These are phyloP conservation scores for Rhypophila decipiens DNA, from an alignment of 495 filamentous ascomycete species.

Conservation along the genomic window DNA sequence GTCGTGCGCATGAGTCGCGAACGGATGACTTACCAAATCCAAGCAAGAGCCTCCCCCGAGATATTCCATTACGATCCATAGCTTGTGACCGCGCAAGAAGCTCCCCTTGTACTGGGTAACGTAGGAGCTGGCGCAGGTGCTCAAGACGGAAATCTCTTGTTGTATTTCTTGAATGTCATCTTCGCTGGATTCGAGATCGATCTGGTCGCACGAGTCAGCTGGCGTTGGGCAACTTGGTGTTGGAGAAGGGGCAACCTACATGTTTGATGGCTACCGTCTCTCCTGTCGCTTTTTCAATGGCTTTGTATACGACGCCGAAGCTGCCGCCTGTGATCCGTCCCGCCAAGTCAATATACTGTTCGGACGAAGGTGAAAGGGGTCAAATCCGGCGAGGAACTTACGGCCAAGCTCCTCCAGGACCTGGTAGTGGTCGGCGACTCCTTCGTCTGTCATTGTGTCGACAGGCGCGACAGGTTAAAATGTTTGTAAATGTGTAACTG, in stretches of 20 bases:
- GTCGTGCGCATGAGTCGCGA: background rate
- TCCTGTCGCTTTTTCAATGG: constrained; percentile 74
- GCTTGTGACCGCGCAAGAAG: constrained; percentile 86
- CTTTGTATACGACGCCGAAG: constrained; percentile 96
- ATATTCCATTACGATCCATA: constrained; percentile 99
- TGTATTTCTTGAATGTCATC: constrained; percentile 98
- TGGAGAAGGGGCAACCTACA: constrained; percentile 40
- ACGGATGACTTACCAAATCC: constrained; percentile 59
- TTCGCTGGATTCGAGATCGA: constrained; percentile 95
- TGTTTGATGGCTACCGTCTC: constrained; percentile 91
- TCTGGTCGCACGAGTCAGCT: constrained; percentile 45
- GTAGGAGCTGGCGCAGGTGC: constrained; percentile 85
- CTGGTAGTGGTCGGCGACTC: constrained; percentile 77
- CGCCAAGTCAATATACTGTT: background rate
- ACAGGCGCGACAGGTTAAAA: background rate
- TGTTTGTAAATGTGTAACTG: background rate
- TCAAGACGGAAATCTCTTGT: constrained; percentile 91
- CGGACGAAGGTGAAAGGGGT: background rate
- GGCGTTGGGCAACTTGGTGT: background rate
- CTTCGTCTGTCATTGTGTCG: constrained; percentile 48
- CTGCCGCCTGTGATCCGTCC: constrained; percentile 60
- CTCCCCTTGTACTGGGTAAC: constrained; percentile 96
- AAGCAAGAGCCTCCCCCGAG: constrained; percentile 89
- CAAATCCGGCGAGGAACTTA: constrained; percentile 46
- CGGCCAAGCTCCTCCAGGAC: constrained; percentile 89